These are phyloP conservation scores for Crithidia expoeki DNA, from an alignment of 208 protist genomes.

Conservation along the genomic window DNA sequence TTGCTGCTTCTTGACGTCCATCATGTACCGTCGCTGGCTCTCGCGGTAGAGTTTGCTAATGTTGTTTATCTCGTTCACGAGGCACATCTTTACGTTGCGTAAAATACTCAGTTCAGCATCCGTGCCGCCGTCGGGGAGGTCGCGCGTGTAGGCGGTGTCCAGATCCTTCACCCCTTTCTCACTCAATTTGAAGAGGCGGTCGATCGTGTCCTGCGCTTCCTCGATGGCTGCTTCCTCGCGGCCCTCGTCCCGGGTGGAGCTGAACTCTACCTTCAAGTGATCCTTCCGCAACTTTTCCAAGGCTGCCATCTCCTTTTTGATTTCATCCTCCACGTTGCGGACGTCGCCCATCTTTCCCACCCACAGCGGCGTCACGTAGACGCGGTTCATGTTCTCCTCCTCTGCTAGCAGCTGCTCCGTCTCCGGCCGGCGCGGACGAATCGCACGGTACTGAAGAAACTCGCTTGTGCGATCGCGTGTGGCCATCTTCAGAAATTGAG, in stretches of 20 bases:
- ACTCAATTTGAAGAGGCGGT: slow-evolving; percentile 86
- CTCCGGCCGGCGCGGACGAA: slow-evolving; percentile 62
- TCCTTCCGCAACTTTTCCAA: slow-evolving; percentile 80
- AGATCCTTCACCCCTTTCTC: slow-evolving; percentile 80
- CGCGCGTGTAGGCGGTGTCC: slow-evolving; percentile 67
- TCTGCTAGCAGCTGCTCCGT: slow-evolving; percentile 68
- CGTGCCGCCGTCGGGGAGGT: slow-evolving; percentile 84
- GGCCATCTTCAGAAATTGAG: slow-evolving; percentile 51
- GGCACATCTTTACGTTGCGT: slow-evolving; percentile 93
- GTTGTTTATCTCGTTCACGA: slow-evolving; percentile 87
- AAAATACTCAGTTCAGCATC: slow-evolving; percentile 89
- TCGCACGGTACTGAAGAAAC: slow-evolving; percentile 86
- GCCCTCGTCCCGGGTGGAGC: slow-evolving; percentile 77
- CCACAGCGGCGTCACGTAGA: slow-evolving; percentile 81
- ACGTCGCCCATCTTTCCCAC: slow-evolving; percentile 88
- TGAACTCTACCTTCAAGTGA: slow-evolving; percentile 91
- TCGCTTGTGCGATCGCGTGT: slow-evolving; percentile 84
- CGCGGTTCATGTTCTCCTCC: slow-evolving; percentile 63
- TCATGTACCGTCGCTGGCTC: slow-evolving; percentile 92
- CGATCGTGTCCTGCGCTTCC: slow-evolving; percentile 73
- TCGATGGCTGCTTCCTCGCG: slow-evolving; percentile 87
- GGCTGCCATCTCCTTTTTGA: slow-evolving; percentile 71
- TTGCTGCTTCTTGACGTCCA: slow-evolving; percentile 91
- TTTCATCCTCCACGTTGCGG: slow-evolving; percentile 59
- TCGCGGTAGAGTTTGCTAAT: slow-evolving; percentile 91